phyloP scores from a whole-genome alignment of 2,329 filamentous ascomycete species.

The Beauveria scarabaeidicola region DNA sequence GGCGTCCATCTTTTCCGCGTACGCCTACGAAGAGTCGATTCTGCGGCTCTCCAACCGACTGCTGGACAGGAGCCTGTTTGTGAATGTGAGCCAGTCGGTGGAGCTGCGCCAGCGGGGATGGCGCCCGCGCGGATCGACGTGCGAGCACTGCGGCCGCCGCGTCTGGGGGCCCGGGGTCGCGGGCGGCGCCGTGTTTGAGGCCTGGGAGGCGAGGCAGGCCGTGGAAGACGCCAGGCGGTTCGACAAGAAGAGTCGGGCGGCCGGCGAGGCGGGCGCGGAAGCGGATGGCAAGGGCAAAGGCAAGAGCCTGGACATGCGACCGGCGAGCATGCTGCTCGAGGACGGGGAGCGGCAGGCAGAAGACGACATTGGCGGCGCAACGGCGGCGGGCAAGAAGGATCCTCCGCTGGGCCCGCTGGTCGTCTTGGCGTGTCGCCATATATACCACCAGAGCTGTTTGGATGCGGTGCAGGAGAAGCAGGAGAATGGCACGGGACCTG shows the following conservation, averaged over 20 bases:
- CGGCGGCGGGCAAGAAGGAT: conserved; percentile 23
- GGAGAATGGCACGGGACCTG: conserved; percentile 36
- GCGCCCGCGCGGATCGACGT: conserved; percentile 78
- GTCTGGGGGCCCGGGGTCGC: conserved; percentile 81
- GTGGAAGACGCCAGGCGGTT: conserved; percentile 37
- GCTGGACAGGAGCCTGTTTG: conserved; percentile 81
- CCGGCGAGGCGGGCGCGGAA: conserved; percentile 15
- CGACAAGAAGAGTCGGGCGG: conserved; percentile 30
- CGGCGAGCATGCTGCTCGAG: conserved; percentile 32
- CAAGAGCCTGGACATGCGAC: conserved; percentile 31
- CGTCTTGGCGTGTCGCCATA: conserved; percentile 61
- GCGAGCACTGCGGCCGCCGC: conserved; percentile 73
- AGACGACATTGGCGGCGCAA: conserved; percentile 7
- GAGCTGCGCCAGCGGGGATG: conserved; percentile 75
- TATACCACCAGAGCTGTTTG: conserved; percentile 60
- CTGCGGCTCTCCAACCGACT: conserved; percentile 77
- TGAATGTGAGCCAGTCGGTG: conserved; percentile 67
- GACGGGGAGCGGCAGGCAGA: conserved; percentile 11
- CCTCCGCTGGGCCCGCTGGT: conserved; percentile 56
- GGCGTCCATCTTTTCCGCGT: conserved; percentile 84
- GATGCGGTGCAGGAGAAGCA: conserved; percentile 54
- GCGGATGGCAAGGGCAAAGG: conserved; percentile 32
- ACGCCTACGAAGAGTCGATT: conserved; percentile 89
- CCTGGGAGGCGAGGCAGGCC: conserved; percentile 61
- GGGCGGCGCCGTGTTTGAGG: conserved; percentile 66